Base-by-base conservation (phyloP, 495 filamentous ascomycete genomes). In the Alectoria sarmentosa region DNA sequence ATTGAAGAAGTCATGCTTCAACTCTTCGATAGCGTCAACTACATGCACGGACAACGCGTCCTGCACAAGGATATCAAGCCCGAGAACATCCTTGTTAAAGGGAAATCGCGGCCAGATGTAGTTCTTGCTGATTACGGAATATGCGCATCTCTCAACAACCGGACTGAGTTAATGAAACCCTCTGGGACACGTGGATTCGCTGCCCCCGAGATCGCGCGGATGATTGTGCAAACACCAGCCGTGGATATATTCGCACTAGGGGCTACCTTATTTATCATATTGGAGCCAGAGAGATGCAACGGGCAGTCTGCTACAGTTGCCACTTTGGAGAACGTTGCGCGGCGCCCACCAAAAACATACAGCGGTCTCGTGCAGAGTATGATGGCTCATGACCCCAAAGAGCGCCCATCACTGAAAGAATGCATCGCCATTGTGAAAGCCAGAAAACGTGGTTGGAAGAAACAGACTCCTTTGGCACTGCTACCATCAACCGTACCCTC, bases 41-140 rank as follows among this genome's bases (percentile, higher is more conserved):
- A 42, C 15, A 60, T 60, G 58, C 37, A 60, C 38, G 2, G 21
- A 17, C 26, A 60, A 28, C 21, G 39, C 15, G 30, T 60, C 10
- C 23, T 60, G 19, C 58, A 60, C 11, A 60, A 42, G 30, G 39
- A 60, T 21, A 44, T 42, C 37, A 60, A 60, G 58, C 58, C 58
- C 4, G 58, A 44, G 30, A 60, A 60, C 23, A 60, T 46, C 10
- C 39, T 60, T 3, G 21, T 42, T 7, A 42, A 39, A 34, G 26
- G 38, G n/a, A 42, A 19, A 8, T 30, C 39, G 32, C 58, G 19
- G n/a, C 17, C n/a, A 44, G 38, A 60, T 17, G 26, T 42, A 7
- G 58, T 60, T 30, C 26, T 46, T 2, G 58, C 58, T 17, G 58
- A 60, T 11, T 32, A 30, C 11, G 58, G 58, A 60, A 48, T 44